Evolutionary conservation across 352 stramenopile genomes (phyloP).

Genomic region (Thalassiosira livingstoniorum): DNA sequence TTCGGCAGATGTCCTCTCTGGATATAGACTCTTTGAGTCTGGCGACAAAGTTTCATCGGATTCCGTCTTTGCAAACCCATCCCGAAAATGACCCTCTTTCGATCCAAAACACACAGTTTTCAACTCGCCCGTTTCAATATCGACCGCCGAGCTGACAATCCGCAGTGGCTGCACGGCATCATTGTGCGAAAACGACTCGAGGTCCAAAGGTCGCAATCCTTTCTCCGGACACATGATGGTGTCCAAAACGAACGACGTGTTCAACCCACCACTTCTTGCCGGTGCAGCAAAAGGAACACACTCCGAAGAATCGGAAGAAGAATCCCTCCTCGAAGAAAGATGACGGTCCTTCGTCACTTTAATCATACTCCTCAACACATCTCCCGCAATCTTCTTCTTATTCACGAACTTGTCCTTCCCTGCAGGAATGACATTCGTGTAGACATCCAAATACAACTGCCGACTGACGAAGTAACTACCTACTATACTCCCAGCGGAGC

Average conservation of each 20-base stretch:
- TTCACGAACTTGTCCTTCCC: constrained; percentile 78
- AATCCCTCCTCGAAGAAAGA: too few relatives aligned
- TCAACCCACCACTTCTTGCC: constrained; percentile 57
- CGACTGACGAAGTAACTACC: constrained; percentile 79
- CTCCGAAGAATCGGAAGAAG: too few relatives aligned
- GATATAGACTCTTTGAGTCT: constrained; percentile 35
- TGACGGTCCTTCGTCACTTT: constrained; percentile 35
- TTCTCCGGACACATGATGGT: constrained; percentile 70
- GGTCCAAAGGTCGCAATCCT: constrained; percentile 77
- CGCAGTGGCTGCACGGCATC: constrained; percentile 68
- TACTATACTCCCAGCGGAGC: constrained; percentile 77
- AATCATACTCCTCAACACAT: constrained; percentile 60
- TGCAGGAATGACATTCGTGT: constrained; percentile 79
- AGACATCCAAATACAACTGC: constrained; percentile 84
- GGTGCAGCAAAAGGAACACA: constrained; percentile 28
- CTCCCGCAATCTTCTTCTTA: constrained; percentile 61
- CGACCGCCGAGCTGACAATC: constrained; percentile 69
- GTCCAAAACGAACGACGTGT: constrained; percentile 82
- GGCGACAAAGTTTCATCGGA: background rate
- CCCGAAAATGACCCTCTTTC: constrained; percentile 72
- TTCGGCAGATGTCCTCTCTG: constrained; percentile 39
- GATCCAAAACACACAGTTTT: constrained; percentile 70
- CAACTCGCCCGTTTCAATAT: constrained; percentile 58
- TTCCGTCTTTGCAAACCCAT: constrained; percentile 34
- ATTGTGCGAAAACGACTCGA: constrained; percentile 77